Base-by-base conservation (phyloP, 768 basidiomycete species). In the Amanita polypyramis region DNA sequence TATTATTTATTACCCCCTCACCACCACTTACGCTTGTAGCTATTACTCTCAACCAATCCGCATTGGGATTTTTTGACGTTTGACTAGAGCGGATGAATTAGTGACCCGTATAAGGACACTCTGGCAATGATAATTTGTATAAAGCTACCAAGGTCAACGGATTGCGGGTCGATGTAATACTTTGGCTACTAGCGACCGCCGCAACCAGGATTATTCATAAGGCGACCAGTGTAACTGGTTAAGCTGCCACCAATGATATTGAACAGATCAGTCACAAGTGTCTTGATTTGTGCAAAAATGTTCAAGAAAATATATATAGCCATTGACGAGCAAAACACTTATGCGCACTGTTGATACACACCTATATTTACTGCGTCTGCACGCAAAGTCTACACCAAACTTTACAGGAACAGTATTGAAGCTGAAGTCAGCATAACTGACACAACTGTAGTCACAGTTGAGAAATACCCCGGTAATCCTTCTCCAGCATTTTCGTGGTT, bases 21-120 rank as follows among this genome's bases (percentile, higher is more conserved):
- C 54, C 37, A 8, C 35, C 23, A 40, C 29, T 37, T 30, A 42
- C 47, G 29, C 9, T 29, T 25, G 19, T 48, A 39, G 38, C 35
- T 21, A 34, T n/a, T 49, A 49, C 32, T 2, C 74, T 58, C 45
- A 10, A 58, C 55, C 51, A 62, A 65, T 41, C 62, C 60, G 12
- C n/a, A 57, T 49, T 11, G n/a, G n/a, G n/a, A n/a, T 35, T 17
- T 4, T 4, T 3, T 35, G 34, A 35, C 34, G 4, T 12, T 11
- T 14, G n/a, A 35, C 11, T 35, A 14, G 12, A 35, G 7, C 25
- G 25, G 34, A 35, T 14, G 34, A 12, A 11, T 11, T 11, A 3
- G 11, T 35, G 15, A 35, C 15, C 34, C 11, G 34, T 10, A 11
- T 14, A 35, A 14, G 11, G 34, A 17, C 3, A 35, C 34, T 3